phyloP scores from a whole-genome alignment of 768 basidiomycete genomes.

The Auricularia sp. region DNA sequence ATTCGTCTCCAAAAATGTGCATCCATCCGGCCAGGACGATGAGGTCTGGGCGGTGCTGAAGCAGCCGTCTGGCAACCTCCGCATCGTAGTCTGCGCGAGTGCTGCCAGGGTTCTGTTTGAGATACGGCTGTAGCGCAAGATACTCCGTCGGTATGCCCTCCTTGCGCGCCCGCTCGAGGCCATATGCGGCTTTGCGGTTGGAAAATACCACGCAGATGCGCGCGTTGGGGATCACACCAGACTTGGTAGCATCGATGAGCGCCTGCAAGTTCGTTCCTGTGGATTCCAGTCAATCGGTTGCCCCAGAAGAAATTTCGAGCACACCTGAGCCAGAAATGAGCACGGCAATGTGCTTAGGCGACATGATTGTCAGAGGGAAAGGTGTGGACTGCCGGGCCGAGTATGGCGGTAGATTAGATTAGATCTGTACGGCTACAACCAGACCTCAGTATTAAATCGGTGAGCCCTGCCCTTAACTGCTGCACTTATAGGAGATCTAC shows the following conservation, averaged over 20 bases:
- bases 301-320: constrained; percentile 4
- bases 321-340: constrained; percentile 60
- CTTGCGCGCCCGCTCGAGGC: constrained; percentile 66
- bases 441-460: too few relatives aligned
- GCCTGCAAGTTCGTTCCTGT: constrained; percentile 94
- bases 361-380: not conserved
- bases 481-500: too few relatives aligned
- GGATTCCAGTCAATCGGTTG: constrained; percentile 1
- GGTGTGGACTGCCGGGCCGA: not conserved
- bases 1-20: constrained; percentile 83
- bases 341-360: constrained; percentile 33
- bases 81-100: constrained; percentile 79
- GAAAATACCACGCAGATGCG: constrained; percentile 77
- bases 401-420: not conserved
- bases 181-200: constrained; percentile 85
- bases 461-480: too few relatives aligned
- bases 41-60: constrained; percentile 60
- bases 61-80: constrained; percentile 62
- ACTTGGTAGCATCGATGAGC: constrained; percentile 77
- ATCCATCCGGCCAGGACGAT: constrained; percentile 98
- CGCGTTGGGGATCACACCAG: constrained; percentile 59
- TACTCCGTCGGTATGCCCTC: constrained; percentile 71
- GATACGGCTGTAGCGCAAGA: constrained; percentile 75
- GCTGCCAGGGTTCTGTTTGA: constrained; percentile 56
- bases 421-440: too few relatives aligned